A percentile compares a stretch with the other conserved stretches of the same genome.
These are phyloP conservation scores for Calonectria pseudoreteaudii DNA, from an alignment of 2,329 filamentous ascomycete species.

Conservation along the genomic window DNA sequence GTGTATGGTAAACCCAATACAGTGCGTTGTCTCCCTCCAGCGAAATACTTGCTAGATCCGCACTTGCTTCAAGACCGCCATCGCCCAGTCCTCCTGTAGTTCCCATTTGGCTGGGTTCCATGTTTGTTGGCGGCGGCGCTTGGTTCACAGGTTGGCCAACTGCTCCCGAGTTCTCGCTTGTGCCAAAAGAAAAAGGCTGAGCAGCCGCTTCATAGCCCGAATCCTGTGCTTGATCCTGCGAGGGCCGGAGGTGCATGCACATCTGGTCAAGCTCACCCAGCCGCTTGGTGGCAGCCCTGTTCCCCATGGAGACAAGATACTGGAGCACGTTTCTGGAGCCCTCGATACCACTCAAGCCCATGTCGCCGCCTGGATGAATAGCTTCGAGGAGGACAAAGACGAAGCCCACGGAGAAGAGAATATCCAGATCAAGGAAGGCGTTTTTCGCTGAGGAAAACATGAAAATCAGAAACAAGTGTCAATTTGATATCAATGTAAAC, in stretches of 20 bases:
- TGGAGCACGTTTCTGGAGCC: constrained; percentile 24
- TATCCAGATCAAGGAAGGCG: constrained; percentile 30
- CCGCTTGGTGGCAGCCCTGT: constrained; percentile 28
- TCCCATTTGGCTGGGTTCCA: not conserved
- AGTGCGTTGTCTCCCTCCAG: constrained; percentile 27
- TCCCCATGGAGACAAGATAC: constrained; percentile 27
- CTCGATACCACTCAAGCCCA: constrained; percentile 24
- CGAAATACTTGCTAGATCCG: constrained; percentile 27
- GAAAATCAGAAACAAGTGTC: not conserved
- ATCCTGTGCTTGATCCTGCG: constrained; percentile 21
- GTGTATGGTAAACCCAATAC: constrained; percentile 30
- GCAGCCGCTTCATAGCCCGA: constrained; percentile 9
- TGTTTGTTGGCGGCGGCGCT: not conserved
- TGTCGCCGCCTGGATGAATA: constrained; percentile 17
- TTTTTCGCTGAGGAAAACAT: constrained; percentile 21
- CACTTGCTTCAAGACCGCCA: constrained; percentile 3
- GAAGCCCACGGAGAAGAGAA: constrained; percentile 29
- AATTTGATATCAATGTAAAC: not conserved
- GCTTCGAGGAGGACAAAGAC: constrained; percentile 30
- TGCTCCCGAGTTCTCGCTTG: not conserved
- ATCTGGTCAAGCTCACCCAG: constrained; percentile 31
- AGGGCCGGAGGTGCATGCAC: constrained; percentile 24
- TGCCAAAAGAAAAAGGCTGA: constrained; percentile 16
- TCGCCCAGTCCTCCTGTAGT: not conserved
- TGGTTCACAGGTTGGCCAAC: not conserved